Base-by-base conservation (phyloP, 1,284 basidiomycete species). In the Apiotrichum domesticum region DNA sequence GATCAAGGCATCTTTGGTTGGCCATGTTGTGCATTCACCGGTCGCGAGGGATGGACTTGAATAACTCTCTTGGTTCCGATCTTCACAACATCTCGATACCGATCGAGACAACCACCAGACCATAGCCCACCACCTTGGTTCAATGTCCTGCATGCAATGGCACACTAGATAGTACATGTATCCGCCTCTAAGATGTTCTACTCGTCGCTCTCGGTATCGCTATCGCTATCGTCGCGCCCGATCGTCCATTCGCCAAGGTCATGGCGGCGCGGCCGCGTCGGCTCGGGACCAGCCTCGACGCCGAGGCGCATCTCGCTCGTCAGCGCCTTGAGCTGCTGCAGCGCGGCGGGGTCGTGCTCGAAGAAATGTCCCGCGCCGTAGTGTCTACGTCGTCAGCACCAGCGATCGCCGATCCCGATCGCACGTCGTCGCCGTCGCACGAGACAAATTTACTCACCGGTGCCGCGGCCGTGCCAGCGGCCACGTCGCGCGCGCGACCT, bases 281-380 rank as follows among this genome's bases (percentile, higher is more conserved):
- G 10, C 8, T 40, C 39, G 6, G 15, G 29, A 3, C 6, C 50
- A 33, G 10, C 39, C 9, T 46, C 52, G 11, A 57, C 21, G 0
- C 68, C 65, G 0, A 65, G 53, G 7, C 68, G 59, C 56, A 71
- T 40, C 49, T 71, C 68, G n/a, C 39, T 52, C 10, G 68, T 71
- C n/a, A 71, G 48, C 15, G 51, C 40, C 41, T 60, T 48, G 32
- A 72, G 53, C 14, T 61, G 41, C 37, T 66, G 63, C 14, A 73
- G 49, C 15, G 67, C 63, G 0, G 43, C 47, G 3, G 58, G 51
- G 53, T 72, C 69, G 47, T 71, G 65, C 8, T 59, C 59, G 52
- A 70, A 74, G 42, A 61, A 66, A 54, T 74, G 70, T 3, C 72
- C 72, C 0, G 63, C 56, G 29, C 59, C 56, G 29, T 56, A 49